Percentiles rank a stretch among this genome's conserved stretches.
Conservation (phyloP, 2,329 filamentous ascomycete species). For the Escovopsis sp. region DNA sequence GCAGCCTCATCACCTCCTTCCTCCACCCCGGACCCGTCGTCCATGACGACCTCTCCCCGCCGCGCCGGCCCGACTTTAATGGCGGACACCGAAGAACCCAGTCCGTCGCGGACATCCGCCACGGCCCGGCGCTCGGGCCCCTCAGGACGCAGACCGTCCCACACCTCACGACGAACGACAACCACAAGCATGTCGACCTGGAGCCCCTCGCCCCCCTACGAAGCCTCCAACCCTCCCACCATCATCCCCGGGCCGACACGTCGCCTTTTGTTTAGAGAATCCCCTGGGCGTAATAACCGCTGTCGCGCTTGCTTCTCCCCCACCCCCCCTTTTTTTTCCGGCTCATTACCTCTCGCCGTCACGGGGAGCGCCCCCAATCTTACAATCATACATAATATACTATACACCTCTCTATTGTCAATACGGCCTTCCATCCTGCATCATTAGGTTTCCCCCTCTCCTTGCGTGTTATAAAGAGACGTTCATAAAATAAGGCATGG, state of each 20-base stretch:
- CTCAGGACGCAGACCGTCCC: slow-evolving; percentile 12
- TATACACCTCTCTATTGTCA: too few relatives aligned
- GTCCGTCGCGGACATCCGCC: slow-evolving; percentile 11
- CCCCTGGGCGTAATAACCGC: slow-evolving; percentile 5
- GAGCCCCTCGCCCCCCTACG: slow-evolving; percentile 13
- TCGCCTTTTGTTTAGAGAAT: slow-evolving; percentile 10
- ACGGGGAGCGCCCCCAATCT: too few relatives aligned
- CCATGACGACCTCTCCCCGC: slow-evolving; percentile 11
- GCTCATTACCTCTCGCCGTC: too few relatives aligned
- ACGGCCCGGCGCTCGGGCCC: slow-evolving; percentile 5
- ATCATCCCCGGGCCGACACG: slow-evolving; percentile 15
- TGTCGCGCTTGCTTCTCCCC: too few relatives aligned
- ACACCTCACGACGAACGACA: slow-evolving; percentile 6
- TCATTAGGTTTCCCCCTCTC: too few relatives aligned
- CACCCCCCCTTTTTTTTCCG: too few relatives aligned
- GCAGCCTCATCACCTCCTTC: slow-evolving; percentile 30
- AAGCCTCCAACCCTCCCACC: slow-evolving; percentile 8
- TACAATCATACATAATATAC: too few relatives aligned
- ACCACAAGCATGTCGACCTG: background rate
- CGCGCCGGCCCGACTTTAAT: slow-evolving; percentile 6
- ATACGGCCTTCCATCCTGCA: too few relatives aligned
- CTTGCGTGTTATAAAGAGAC: too few relatives aligned
- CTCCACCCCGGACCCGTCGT: slow-evolving; percentile 33
- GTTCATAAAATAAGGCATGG: too few relatives aligned
- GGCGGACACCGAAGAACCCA: slow-evolving; percentile 12